Conservation (phyloP, 2,329 filamentous ascomycete species). For the Fonsecaea pugnacius region DNA sequence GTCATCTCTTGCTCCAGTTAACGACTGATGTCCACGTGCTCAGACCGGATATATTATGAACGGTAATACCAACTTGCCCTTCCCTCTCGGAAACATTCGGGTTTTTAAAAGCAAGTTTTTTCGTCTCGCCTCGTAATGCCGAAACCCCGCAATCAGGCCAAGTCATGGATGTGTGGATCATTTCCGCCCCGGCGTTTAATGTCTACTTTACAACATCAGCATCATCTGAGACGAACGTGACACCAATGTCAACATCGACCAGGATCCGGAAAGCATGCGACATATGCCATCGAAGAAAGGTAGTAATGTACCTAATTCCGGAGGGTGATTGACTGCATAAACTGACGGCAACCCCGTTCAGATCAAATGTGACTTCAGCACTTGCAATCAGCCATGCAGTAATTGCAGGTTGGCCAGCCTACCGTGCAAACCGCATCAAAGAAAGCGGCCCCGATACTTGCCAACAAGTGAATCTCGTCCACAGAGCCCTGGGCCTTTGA, state of each 20-base stretch:
- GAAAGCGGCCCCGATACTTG: constrained; percentile 21
- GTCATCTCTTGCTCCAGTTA: no score
- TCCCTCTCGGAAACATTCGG: no score
- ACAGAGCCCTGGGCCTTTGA: background rate
- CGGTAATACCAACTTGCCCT: no score
- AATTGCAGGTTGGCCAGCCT: constrained; percentile 17
- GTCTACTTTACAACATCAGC: background rate
- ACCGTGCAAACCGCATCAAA: constrained; percentile 16
- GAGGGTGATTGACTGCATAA: background rate
- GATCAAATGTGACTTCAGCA: constrained; percentile 24
- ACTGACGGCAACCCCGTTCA: background rate
- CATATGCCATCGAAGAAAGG: constrained; percentile 24
- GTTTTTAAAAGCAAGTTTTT: background rate
- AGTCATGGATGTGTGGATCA: background rate
- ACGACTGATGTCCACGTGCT: no score
- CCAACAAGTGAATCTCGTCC: background rate
- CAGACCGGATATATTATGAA: no score
- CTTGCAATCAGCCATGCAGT: constrained; percentile 6
- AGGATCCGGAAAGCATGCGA: constrained; percentile 18
- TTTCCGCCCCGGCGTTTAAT: background rate
- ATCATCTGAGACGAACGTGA: background rate
- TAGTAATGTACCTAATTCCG: background rate
- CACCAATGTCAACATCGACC: constrained; percentile 2
- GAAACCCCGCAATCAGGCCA: background rate
- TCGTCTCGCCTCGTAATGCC: constrained; percentile 2